phyloP scores from a whole-genome alignment of 345 rosid genomes.

The Clarkia xantiana region DNA sequence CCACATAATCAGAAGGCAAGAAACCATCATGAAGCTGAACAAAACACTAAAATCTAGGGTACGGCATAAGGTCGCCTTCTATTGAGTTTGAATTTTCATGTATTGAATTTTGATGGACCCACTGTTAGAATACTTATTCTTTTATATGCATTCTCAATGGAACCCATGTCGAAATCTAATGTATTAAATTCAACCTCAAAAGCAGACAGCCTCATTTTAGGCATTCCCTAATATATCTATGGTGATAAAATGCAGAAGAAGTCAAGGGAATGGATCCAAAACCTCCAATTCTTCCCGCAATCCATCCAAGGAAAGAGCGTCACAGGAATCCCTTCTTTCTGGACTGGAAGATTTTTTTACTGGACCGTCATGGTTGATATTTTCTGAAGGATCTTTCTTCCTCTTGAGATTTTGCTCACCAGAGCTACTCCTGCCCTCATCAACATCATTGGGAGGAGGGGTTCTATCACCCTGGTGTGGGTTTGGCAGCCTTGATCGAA shows the following conservation, averaged over 20 bases:
- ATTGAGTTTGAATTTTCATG: too few species aligned
- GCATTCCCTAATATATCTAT: not conserved
- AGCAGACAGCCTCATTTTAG: not conserved
- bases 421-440: slow-evolving; percentile 14
- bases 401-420: slow-evolving; percentile 27
- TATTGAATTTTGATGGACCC: too few species aligned
- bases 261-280: slow-evolving; percentile 18
- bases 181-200: not conserved
- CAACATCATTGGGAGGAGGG: slow-evolving; percentile 16
- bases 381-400: slow-evolving; percentile 20
- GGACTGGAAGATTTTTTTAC: slow-evolving; percentile 22
- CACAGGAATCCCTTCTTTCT: slow-evolving; percentile 24
- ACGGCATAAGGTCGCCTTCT: too few species aligned
- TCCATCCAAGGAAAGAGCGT: slow-evolving; percentile 19
- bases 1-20: not conserved
- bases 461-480: slow-evolving; percentile 17
- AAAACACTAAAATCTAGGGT: too few species aligned
- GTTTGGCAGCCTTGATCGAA: slow-evolving; percentile 16
- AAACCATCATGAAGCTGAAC: not conserved
- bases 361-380: slow-evolving; percentile 10
- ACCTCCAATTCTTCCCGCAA: slow-evolving; percentile 33
- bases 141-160: too few species aligned
- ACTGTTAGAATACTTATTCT: too few species aligned
- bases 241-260: slow-evolving; percentile 8
- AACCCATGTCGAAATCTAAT: not conserved